Base-by-base conservation (phyloP, 2,329 filamentous ascomycete species). In the Dactylellina cionopaga region DNA sequence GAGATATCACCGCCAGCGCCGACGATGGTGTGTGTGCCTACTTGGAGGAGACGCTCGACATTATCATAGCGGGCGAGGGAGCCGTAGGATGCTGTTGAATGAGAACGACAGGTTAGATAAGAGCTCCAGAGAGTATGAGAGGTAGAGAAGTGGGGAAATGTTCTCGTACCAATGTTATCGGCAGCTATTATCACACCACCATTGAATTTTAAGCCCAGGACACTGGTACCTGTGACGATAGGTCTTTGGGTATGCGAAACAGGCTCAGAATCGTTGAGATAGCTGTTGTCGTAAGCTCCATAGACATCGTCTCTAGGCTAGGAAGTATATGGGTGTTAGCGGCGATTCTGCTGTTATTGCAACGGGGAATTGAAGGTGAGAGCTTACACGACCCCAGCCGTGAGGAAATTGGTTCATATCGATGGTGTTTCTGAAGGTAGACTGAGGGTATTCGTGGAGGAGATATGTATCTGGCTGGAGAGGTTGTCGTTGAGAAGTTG, bases 271-370 rank as follows among this genome's bases (percentile, higher is more conserved):
- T 82, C 84, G 78, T 91, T 87, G 80, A 98, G 89, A 81, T 94
- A 93, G 69, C 92, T 91, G 79, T 85, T 84, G 83, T 98, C 92
- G 83, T 99, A 99, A 78, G 90, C 85, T 78, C 95, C 95, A 83
- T 98, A 99, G 79, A 98, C 86, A 82, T 99, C 95, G 83, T 99
- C 92, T 86, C 95, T 90, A 80, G 95, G 95, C 95, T 99, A 79
- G 74, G 54, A 59, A 46, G 60, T 43, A 29, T 47, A 47, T 55
- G 47, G 35, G 27, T 47, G 46, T 80, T 83, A 81, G 77, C 52
- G 46, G 35, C 29, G 15, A 17, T 49, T 43, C 29, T 43, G 58
- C 46, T 55, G 51, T 29, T 47, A 39, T 15, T 31, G 27, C 37
- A 60, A 47, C 33, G 6, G 62, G 29, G 33, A 24, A 46, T 11